Base-by-base conservation (phyloP, 73 alveolate genomes). In the Loxodes magnus region DNA sequence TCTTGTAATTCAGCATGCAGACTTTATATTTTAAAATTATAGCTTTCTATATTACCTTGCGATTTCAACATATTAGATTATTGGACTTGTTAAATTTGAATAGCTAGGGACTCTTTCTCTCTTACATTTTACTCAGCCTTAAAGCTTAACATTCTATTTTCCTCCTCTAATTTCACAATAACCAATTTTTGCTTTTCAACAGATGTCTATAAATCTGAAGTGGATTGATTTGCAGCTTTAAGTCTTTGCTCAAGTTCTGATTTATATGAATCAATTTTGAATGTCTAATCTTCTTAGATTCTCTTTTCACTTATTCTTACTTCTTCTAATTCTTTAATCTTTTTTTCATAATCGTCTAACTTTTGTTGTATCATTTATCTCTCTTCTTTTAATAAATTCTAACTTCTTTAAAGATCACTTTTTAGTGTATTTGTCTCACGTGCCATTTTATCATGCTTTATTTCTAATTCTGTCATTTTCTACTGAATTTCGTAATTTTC, bases 181-280 rank as follows among this genome's bases (percentile, higher is more conserved):
- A n/a, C n/a, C n/a, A n/a, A n/a, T n/a, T n/a, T n/a, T n/a, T n/a
- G n/a, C n/a, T n/a, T n/a, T n/a, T n/a, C n/a, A n/a, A n/a, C n/a
- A n/a, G n/a, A n/a, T n/a, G n/a, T n/a, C n/a, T n/a, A n/a, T n/a
- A n/a, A n/a, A n/a, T n/a, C n/a, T n/a, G n/a, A n/a, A n/a, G n/a
- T n/a, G n/a, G n/a, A n/a, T n/a, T n/a, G n/a, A n/a, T n/a, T n/a
- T n/a, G n/a, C n/a, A n/a, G n/a, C n/a, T n/a, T n/a, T n/a, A n/a
- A n/a, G n/a, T n/a, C n/a, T n/a, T n/a, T n/a, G n/a, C n/a, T 69
- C 66, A 37, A 60, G 61, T 35, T 69, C 83, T 3, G 38, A 28
- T 64, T 25, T 33, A 31, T 49, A 60, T 35, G 56, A 30, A 27
- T 48, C 69, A 2, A 50, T 51, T 36, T 69, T 69, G 1, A 37